Base-by-base conservation (phyloP, 202 grass and related monocot species). In the Schoenoplectus triqueter region DNA sequence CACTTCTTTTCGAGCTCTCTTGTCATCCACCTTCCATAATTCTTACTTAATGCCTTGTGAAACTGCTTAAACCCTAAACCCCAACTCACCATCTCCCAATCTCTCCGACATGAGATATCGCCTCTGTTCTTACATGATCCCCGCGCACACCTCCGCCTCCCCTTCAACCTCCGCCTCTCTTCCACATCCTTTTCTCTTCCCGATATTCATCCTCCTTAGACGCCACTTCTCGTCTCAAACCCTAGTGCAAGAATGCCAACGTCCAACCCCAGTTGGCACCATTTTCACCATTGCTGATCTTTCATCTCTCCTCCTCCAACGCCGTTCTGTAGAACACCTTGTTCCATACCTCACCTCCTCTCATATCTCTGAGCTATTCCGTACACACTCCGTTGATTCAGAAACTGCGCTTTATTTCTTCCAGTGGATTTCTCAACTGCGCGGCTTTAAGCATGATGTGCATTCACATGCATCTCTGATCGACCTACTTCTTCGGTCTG, bases 361-460 rank as follows among this genome's bases (percentile, higher is more conserved):
- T 90, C 74, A 87, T 98, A 31, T 31, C 31, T 84, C 88, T 14
- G 66, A 82, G 66, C 85, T 93, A 77, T 84, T 98, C 56, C 55
- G 64, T 14, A 44, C 88, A 4, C 21, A 19, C 31, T 85, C 67
- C 50, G 65, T 84, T 3, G 87, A 94, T 2, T 88, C 92, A 0
- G 63, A 79, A 40, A 90, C 81, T 9, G 92, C 92, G 8, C 87
- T 95, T 73, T 80, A 78, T 22, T 98, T 93, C 90, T 98, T 98
- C 84, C 80, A 89, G 17, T 95, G 91, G 91, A 47, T 93, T 76
- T 87, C 52, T n/a, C 89, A 87, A 60, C 70, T 69, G 73, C 84
- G 79, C 5, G 87, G 92, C 5, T 98, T 95, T 78, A 84, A 67
- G 83, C 95, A 95, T 71, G 90, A 88, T 17, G 69, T 91, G 50